Evolutionary conservation across 805 yeast genomes (phyloP).

Genomic region (Yamadazyma paraphyllophila): DNA sequence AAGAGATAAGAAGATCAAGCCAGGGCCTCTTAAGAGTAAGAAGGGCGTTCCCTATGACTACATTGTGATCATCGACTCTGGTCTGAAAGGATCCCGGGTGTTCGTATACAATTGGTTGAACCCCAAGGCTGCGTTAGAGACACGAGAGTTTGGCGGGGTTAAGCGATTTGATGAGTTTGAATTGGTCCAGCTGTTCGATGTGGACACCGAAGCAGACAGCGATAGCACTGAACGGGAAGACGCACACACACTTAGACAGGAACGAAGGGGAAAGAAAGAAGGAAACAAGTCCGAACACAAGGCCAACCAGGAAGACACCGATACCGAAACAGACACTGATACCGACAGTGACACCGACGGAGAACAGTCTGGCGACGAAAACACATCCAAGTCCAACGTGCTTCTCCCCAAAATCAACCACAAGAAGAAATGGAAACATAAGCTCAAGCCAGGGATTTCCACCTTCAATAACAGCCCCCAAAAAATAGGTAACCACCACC

Average conservation of each 20-base stretch:
- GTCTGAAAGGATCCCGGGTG: conserved; percentile 64
- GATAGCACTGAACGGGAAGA: conserved; percentile 6
- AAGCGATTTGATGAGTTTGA: conserved; percentile 6
- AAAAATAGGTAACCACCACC: conserved; percentile 51
- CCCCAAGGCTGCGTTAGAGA: conserved; percentile 28
- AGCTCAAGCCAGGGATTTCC: conserved; percentile 58
- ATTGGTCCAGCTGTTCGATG: conserved; percentile 14
- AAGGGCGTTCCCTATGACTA: conserved; percentile 56
- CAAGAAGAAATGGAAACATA: conserved; percentile 47
- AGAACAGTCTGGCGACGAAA: conserved; percentile 3
- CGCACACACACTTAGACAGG: conserved; percentile 5
- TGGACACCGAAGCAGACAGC: conserved; percentile 9
- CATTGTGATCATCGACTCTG: conserved; percentile 61
- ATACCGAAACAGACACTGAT: conserved; percentile 9
- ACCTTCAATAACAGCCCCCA: conserved; percentile 47
- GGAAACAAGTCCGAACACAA: too few relatives aligned
- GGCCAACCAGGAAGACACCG: not conserved
- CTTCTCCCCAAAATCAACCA: conserved; percentile 31
- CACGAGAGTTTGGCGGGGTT: conserved; percentile 17
- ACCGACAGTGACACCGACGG: conserved; percentile 6
- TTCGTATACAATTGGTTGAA: conserved; percentile 57
- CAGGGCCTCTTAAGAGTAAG: conserved; percentile 36
- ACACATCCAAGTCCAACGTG: not conserved
- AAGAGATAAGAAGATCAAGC: conserved; percentile 4
- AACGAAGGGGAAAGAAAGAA: not conserved